Evolutionary conservation across 169 alveolate genomes (phyloP).

Genomic region (Pseudocohnilembus persalinus): DNA sequence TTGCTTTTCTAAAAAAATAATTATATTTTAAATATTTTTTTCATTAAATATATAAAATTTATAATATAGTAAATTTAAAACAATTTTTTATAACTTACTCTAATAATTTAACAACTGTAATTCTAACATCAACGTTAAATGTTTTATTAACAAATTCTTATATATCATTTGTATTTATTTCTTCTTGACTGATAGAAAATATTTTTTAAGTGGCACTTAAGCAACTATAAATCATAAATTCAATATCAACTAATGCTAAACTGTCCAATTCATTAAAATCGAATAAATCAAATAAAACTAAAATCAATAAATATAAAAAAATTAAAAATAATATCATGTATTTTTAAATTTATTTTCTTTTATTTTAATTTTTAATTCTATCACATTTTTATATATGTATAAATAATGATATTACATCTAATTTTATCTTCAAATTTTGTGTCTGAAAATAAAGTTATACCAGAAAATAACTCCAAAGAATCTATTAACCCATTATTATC

Average conservation of each 20-base stretch:
- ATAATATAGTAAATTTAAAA: neutral
- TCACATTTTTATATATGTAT: neutral
- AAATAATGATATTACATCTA: constrained; percentile 33
- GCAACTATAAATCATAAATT: constrained; percentile 65
- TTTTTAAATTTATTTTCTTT: no score
- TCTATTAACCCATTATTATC: constrained; percentile 80
- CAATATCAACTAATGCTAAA: constrained; percentile 63
- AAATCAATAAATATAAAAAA: neutral
- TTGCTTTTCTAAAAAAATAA: constrained; percentile 4
- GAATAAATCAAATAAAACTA: constrained; percentile 71
- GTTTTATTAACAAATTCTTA: constrained; percentile 14
- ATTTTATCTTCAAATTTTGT: constrained; percentile 74
- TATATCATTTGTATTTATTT: constrained; percentile 16
- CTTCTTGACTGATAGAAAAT: constrained; percentile 34
- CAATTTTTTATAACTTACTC: neutral
- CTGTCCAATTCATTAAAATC: constrained; percentile 74
- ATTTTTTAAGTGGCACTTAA: constrained; percentile 68
- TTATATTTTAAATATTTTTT: no score
- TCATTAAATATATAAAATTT: neutral
- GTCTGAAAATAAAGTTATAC: constrained; percentile 66
- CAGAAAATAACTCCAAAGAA: constrained; percentile 67
- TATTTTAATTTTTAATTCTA: no score
- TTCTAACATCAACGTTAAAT: constrained; percentile 18
- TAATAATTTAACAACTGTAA: constrained; percentile 18
- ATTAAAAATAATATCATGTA: no score